phyloP scores from a whole-genome alignment of 2,329 filamentous ascomycete species.

The Metarhizium anisopliae region DNA sequence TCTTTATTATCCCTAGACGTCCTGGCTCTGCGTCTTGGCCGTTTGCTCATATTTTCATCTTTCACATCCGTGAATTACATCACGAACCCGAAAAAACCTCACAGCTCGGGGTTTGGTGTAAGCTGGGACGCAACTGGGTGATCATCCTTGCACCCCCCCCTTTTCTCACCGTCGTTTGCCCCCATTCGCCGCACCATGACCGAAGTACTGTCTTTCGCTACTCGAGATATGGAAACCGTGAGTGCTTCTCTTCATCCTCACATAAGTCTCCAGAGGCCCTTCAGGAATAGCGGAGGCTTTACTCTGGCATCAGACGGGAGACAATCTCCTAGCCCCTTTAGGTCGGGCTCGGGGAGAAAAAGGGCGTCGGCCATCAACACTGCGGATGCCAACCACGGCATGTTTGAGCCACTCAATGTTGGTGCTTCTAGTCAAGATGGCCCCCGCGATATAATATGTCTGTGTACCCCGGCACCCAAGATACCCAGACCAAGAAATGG shows the following conservation, averaged over 20 bases:
- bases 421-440: slow-evolving; percentile 20
- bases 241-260: slow-evolving; percentile 11
- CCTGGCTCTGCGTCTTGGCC: background rate
- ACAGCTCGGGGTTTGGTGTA: slow-evolving; percentile 1
- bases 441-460: slow-evolving; percentile 40
- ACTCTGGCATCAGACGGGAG: slow-evolving; percentile 4
- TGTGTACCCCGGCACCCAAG: slow-evolving; percentile 48
- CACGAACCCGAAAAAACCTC: background rate
- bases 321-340: slow-evolving; percentile 6
- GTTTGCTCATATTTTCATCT: background rate
- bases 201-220: slow-evolving; percentile 15
- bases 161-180: slow-evolving; percentile 1
- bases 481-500: slow-evolving; percentile 51
- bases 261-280: slow-evolving; percentile 14
- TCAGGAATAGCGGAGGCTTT: slow-evolving; percentile 8
- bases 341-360: slow-evolving; percentile 23
- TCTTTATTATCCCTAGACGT: slow-evolving; percentile 7
- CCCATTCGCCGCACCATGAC: slow-evolving; percentile 10
- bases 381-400: slow-evolving; percentile 31
- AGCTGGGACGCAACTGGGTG: slow-evolving; percentile 3
- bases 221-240: slow-evolving; percentile 14
- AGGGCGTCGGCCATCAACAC: slow-evolving; percentile 37
- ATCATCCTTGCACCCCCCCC: slow-evolving; percentile 3
- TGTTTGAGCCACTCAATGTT: slow-evolving; percentile 20
- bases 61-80: background rate